Base-by-base conservation (phyloP, 306 rosid species). In the Luffa aegyptiaca region DNA sequence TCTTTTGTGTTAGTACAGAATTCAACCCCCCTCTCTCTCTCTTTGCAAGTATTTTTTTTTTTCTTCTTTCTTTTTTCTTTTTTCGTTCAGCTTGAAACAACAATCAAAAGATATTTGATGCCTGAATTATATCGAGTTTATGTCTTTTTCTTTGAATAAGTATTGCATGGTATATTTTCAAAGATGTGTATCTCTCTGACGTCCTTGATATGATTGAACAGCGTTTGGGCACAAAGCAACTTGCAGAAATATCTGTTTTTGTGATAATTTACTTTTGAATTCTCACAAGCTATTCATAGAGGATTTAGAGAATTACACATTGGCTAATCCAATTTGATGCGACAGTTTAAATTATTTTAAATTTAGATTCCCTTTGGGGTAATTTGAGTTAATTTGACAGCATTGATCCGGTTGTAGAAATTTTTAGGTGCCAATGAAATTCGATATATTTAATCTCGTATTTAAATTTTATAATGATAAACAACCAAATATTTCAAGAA, bases 1-100 rank as follows among this genome's bases (percentile, higher is more conserved):
- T 56, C 8, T 36, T 75, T 49, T 84, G 57, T 51, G 72, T 75
- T 76, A 41, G 17, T 53, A 48, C 46, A 69, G 35, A 76, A 45
- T 75, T 2, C 52, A 31, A 7, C 53, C 3, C n/a, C 51, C 18
- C 18, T 51, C 45, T 53, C 65, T 14, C 45, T 41, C 33, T 41
- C 74, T 66, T 8, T 56, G 46, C 71, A 35, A 14, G 70, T 36
- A 14, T 3, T 39, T 4, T 39, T 17, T 35, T 8, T 39, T 4
- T 39, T 17, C 0, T 16, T n/a, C n/a, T n/a, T n/a, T n/a, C n/a
- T 18, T 16, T 35, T 6, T 33, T 64, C 17, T 10, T 41, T 10
- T 16, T 53, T 56, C 62, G 9, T 9, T 1, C 35, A 18, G 74
- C 17, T 66, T 18, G 52, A 42, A 8, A 18, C 14, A 8, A 18